Evolutionary conservation across 441 rosid genomes (phyloP).

Genomic region (Theobroma grandiflorum): DNA sequence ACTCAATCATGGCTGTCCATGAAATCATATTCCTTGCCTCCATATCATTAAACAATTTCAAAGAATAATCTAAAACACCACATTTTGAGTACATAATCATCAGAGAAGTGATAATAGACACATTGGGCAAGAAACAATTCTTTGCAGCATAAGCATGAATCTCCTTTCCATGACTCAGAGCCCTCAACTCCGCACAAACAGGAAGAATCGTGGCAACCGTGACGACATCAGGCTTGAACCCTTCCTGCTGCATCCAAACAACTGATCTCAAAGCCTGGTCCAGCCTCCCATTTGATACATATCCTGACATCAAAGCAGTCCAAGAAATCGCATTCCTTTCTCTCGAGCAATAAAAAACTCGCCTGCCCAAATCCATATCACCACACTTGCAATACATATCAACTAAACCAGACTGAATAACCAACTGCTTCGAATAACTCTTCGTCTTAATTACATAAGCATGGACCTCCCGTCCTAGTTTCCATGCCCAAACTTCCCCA

Average conservation of each 20-base stretch:
- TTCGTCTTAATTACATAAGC: conserved; percentile 65
- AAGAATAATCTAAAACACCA: conserved; percentile 55
- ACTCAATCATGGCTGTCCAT: conserved; percentile 90
- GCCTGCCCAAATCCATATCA: conserved; percentile 72
- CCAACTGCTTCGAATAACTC: conserved; percentile 50
- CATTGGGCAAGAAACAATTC: conserved; percentile 72
- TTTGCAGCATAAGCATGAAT: conserved; percentile 81
- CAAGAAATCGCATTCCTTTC: conserved; percentile 80
- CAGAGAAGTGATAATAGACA: conserved; percentile 71
- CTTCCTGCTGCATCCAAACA: conserved; percentile 97
- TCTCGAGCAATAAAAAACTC: conserved; percentile 64
- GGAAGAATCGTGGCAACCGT: conserved; percentile 78
- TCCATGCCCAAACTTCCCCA: conserved; percentile 62
- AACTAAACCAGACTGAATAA: conserved; percentile 74
- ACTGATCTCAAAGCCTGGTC: conserved; percentile 87
- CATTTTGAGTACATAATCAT: conserved; percentile 88
- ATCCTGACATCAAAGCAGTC: conserved; percentile 94
- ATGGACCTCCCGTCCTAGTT: conserved; percentile 79
- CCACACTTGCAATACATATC: conserved; percentile 91
- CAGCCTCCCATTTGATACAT: conserved; percentile 68
- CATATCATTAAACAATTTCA: conserved; percentile 60
- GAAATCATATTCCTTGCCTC: conserved; percentile 71
- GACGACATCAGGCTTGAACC: conserved; percentile 74
- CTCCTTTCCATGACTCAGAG: conserved; percentile 79
- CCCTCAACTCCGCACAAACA: conserved; percentile 71